Evolutionary conservation across 345 rosid species (phyloP), one percentile per base, ranked within the genome.

Genomic region (Angophora floribunda): DNA sequence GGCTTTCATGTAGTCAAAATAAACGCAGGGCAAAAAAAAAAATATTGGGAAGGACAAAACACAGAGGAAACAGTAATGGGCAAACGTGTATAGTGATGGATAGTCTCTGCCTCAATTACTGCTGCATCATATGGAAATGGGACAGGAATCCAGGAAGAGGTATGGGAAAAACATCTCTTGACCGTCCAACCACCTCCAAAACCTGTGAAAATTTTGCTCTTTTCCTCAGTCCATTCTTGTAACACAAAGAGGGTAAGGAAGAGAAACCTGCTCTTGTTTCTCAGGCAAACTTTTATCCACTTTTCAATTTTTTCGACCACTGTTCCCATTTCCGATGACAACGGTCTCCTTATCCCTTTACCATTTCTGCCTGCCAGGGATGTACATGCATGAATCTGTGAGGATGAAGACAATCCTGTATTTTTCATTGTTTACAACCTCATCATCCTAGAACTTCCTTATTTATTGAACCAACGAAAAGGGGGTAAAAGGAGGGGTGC

Each of bases 181-280:
- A 90, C 90, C 51, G 67, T 93, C 90, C 97, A 95, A 94, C 96
- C 94, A 93, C 96, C 92, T 89, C 93, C 97, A 94, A 89, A 91
- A 84, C 93, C 32, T 26, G 45, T 12, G 92, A 91, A 89, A 86
- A 30, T 89, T 88, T 91, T 91, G 88, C 88, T 90, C 86, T 79
- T 65, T 30, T 52, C 87, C 87, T 80, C 59, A 21, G 26, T 36
- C 82, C 47, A 36, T 70, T 36, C 82, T 70, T 19, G 26, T 36
- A 70, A 52, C 63, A 45, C 79, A 5, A 32, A 67, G 80, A 67
- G 89, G 88, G 91, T 85, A 63, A 89, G 92, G 91, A 75, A 88
- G 65, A 12, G 90, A 85, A 85, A 84, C 9, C 45, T 85, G 51
- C 55, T 85, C 86, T 26, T 85, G 53, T 85, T 26, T 70, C 82